Evolutionary conservation across 1,284 basidiomycete genomes (phyloP), one percentile per base, ranked within the genome.

Genomic region (Ceratobasidium sp.): DNA sequence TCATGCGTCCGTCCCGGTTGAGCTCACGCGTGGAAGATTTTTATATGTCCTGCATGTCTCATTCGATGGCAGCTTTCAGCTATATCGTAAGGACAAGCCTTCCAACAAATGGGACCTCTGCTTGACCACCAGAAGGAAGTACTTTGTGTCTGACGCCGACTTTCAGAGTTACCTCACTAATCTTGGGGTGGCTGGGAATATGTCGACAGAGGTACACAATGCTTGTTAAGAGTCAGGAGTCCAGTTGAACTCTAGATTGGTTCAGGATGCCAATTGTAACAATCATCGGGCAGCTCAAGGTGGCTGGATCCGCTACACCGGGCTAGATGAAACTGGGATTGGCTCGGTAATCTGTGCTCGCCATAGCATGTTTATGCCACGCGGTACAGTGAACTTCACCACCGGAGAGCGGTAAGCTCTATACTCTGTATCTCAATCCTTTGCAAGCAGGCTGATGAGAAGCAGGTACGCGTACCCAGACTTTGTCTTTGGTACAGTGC

Each of bases 231-330:
- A 46, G 19, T 21, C 42, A n/a, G n/a, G n/a, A n/a, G 42, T 21
- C 47, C 23, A 27, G 47, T n/a, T n/a, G n/a, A n/a, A n/a, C n/a
- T n/a, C n/a, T n/a, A n/a, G n/a, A n/a, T n/a, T n/a, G n/a, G n/a
- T n/a, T n/a, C n/a, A n/a, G n/a, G n/a, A n/a, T n/a, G n/a, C n/a
- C n/a, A n/a, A 50, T 2, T 50, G 60, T 30, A 41, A 66, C 39
- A 66, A 66, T 25, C 60, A 66, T 21, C 53, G 54, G 39, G 60
- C 60, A n/a, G 49, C 39, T 13, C 21, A 42, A 2, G 41, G 27
- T 13, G 41, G 8, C 2, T 54, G 9, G 21, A 39, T 66, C 8
- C 1, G n/a, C 11, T 53, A 36, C 6, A 33, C 11, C 1, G 50
- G 60, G 9, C 13, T 53, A 1, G 50, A 16, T 21, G 60, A 41